phyloP scores from a whole-genome alignment of 257 asterid genomes.

The Solanum rostratum region DNA sequence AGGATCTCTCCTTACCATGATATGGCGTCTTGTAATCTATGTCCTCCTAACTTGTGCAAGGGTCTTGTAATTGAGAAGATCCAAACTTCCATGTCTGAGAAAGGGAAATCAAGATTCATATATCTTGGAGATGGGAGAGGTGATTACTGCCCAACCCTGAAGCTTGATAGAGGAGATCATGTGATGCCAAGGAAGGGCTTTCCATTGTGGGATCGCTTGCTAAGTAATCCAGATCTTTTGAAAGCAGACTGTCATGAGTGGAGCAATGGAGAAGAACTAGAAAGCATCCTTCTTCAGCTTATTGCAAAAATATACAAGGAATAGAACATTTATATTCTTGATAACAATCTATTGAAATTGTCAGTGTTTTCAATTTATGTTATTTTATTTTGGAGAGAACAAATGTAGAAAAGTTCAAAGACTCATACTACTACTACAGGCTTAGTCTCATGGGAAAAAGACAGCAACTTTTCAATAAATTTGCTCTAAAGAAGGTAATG shows the following conservation, averaged over 20 bases:
- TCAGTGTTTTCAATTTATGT: too few relatives aligned
- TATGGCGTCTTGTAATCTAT: constrained; percentile 36
- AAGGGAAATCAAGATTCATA: constrained; percentile 25
- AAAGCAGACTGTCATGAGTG: constrained; percentile 57
- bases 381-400: too few relatives aligned
- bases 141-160: constrained; percentile 72
- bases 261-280: constrained; percentile 59
- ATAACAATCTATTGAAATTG: background rate
- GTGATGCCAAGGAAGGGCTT: constrained; percentile 59
- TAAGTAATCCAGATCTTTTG: constrained; percentile 25
- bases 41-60: constrained; percentile 90
- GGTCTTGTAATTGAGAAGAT: constrained; percentile 43
- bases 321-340: constrained; percentile 1
- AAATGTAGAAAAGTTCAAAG: too few relatives aligned
- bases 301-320: constrained; percentile 16
- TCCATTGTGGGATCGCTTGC: constrained; percentile 34
- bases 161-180: constrained; percentile 45
- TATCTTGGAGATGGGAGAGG: constrained; percentile 73
- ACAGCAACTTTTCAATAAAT: too few relatives aligned
- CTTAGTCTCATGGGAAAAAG: too few relatives aligned
- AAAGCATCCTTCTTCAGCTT: constrained; percentile 31
- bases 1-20: constrained; percentile 51
- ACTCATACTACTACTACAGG: too few relatives aligned
- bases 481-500: too few relatives aligned
- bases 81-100: constrained; percentile 23